Percentiles rank a stretch among this genome's conserved stretches.
These are phyloP conservation scores for Leccinellum rugosiceps DNA, from an alignment of 768 basidiomycete genomes.

Conservation along the genomic window DNA sequence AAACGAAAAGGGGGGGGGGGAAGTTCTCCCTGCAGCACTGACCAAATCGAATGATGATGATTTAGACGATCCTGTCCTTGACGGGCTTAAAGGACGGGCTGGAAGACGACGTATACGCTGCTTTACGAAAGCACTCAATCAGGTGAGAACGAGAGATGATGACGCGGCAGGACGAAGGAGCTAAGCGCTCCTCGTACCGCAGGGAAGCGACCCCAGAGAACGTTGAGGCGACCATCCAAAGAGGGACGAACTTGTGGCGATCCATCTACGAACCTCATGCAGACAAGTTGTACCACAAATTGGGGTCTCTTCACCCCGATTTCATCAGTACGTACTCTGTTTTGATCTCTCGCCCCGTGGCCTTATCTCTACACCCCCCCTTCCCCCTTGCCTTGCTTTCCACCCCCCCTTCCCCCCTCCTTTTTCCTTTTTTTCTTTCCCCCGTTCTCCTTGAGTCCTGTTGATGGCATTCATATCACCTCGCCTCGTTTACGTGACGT, in stretches of 20 bases:
- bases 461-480: conserved; percentile 28
- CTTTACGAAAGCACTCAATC: conserved; percentile 61
- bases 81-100: conserved; percentile 71
- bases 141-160: conserved; percentile 43
- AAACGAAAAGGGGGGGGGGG: neutral
- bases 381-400: conserved; percentile 6
- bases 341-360: conserved; percentile 31
- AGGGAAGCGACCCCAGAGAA: conserved; percentile 61
- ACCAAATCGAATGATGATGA: conserved; percentile 8
- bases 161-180: conserved; percentile 16
- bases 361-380: conserved; percentile 26
- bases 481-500: conserved; percentile 31
- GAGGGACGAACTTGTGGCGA: conserved; percentile 76
- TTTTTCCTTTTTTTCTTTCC: neutral
- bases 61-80: conserved; percentile 78
- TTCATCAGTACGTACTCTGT: conserved; percentile 75
- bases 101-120: conserved; percentile 76
- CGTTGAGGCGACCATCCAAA: conserved; percentile 64
- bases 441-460: neutral
- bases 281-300: conserved; percentile 84
- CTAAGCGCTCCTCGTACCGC: conserved; percentile 21
- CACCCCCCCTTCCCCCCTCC: neutral
- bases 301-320: conserved; percentile 88
- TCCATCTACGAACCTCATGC: conserved; percentile 88
- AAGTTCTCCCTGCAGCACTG: conserved; percentile 1